A percentile compares a stretch with the other conserved stretches of the same genome.
Evolutionary conservation across 2,329 filamentous ascomycete genomes (phyloP).

Genomic region (Hyphodiscus sp.): DNA sequence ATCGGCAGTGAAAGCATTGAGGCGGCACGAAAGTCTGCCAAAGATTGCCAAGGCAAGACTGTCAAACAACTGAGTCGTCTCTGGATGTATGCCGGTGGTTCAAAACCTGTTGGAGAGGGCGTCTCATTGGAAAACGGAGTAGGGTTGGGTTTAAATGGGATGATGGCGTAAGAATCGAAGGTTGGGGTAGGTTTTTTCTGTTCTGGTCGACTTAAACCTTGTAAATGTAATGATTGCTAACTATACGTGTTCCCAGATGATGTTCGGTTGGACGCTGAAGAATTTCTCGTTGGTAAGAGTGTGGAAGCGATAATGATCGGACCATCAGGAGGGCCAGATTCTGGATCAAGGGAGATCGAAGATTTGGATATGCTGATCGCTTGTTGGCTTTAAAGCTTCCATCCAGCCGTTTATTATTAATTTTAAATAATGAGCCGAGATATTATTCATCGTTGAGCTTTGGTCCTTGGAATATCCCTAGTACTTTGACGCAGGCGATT

Average conservation of each 20-base stretch:
- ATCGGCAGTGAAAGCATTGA: background rate
- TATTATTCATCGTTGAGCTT: too few species aligned
- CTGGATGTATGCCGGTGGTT: slow-evolving; percentile 55
- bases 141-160: background rate
- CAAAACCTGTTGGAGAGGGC: slow-evolving; percentile 32
- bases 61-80: slow-evolving; percentile 56
- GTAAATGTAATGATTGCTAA: too few species aligned
- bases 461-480: too few species aligned
- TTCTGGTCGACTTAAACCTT: too few species aligned
- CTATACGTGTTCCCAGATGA: background rate
- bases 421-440: too few species aligned
- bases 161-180: background rate
- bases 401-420: background rate
- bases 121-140: background rate
- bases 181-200: background rate
- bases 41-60: background rate
- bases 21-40: background rate
- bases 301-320: background rate
- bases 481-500: too few species aligned
- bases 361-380: background rate
- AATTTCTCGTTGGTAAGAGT: background rate
- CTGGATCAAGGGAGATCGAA: background rate
- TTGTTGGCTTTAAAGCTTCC: background rate
- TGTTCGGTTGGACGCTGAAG: background rate
- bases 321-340: background rate